phyloP scores from a whole-genome alignment of 1,284 basidiomycete genomes.

The Fomitiporia mediterranea region DNA sequence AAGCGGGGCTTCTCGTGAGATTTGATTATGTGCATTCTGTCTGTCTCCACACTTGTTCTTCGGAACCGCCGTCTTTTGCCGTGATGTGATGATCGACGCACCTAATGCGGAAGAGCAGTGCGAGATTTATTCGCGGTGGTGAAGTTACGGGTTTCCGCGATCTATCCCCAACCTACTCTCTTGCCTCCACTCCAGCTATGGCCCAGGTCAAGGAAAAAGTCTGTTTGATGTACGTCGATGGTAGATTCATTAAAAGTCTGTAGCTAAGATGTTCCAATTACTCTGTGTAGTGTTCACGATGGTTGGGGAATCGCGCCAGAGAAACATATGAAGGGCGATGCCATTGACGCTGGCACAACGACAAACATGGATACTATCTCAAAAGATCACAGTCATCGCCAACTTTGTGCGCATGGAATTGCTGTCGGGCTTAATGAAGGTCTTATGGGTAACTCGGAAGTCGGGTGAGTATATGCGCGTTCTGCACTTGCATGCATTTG shows the following conservation, averaged over 20 bases:
- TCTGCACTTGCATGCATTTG: too few species aligned
- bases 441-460: constrained; percentile 94
- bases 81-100: not conserved
- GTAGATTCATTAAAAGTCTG: not conserved
- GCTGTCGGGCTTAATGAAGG: constrained; percentile 88
- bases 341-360: constrained; percentile 78
- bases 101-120: not conserved
- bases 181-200: constrained; percentile 2
- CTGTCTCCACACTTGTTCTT: too few species aligned
- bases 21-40: too few species aligned
- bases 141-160: not conserved
- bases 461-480: constrained; percentile 57
- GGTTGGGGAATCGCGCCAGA: constrained; percentile 81
- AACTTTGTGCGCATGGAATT: constrained; percentile 78
- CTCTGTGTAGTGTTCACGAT: constrained; percentile 73
- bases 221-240: constrained; percentile 67
- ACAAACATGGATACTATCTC: constrained; percentile 85
- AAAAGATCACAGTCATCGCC: constrained; percentile 67
- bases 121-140: too few species aligned
- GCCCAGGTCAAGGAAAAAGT: constrained; percentile 76
- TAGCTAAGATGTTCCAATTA: not conserved
- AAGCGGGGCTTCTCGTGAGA: not conserved
- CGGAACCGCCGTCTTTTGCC: not conserved
- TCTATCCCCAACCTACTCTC: constrained; percentile 1
- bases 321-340: constrained; percentile 75